Evolutionary conservation across 116 monocot genomes (phyloP), one percentile per base, ranked within the genome.

Genomic region (Iris pallida): DNA sequence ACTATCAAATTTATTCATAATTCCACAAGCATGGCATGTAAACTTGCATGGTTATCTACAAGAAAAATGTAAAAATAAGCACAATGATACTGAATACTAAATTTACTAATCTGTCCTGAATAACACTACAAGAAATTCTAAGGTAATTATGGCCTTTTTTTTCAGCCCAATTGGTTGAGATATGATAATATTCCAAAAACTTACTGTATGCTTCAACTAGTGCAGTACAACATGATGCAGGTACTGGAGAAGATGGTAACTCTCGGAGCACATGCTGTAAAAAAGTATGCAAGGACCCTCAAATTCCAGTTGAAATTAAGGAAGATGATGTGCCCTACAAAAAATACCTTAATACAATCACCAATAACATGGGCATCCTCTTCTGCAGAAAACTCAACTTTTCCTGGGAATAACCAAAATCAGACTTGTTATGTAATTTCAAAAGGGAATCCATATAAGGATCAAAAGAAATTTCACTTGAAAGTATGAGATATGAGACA

Each of bases 331-430:
- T 45, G 10, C 52, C 20, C 12, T 45, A 59, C 14, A 55, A 19
- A 40, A 65, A 65, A 30, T 70, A 92, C 96, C 89, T 97, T 97
- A 46, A 97, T 89, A 68, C 96, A 97, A 78, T 97, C 96, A 73
- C 92, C 86, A 83, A 97, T 78, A 79, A 97, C 87, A 85, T 97
- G 96, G 53, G 89, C 89, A 89, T 97, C 96, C 78, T 97, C 96
- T 15, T 87, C 75, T 41, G 85, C 18, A 67, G 83, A 80, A 70
- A 97, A 97, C 62, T 96, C 92, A 46, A 59, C 73, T 75, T 83
- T 92, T 59, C 96, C 96, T 97, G 69, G 75, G 82, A 61, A 71
- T 57, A 8, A 56, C 15, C 42, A 51, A 76, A 64, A 46, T 49
- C 16, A 58, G 42, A 44, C 18, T 8, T n/a, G 52, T 20, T 51